Conservation (phyloP, 2,329 filamentous ascomycete genomes). For the Epichloe gansuensis region DNA sequence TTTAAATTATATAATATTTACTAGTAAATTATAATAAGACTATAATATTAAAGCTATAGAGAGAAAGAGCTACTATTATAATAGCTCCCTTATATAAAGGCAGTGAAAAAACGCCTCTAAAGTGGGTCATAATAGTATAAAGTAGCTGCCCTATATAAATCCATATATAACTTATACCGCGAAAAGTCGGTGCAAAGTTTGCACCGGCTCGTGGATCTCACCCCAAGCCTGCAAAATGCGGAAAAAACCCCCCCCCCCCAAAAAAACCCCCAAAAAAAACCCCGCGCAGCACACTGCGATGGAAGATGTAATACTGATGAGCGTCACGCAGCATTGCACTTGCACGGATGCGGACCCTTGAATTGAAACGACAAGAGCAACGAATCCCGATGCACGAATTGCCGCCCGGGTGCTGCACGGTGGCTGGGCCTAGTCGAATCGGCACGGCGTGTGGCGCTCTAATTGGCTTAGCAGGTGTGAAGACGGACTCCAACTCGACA, state of each 20-base stretch:
- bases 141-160: too few species aligned
- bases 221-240: not conserved
- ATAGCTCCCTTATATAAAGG: too few species aligned
- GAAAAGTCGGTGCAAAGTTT: too few species aligned
- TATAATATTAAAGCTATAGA: too few species aligned
- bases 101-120: too few species aligned
- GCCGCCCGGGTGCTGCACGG: slow-evolving; percentile 30
- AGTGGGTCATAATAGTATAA: too few species aligned
- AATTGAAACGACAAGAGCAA: not conserved
- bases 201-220: too few species aligned
- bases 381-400: slow-evolving; percentile 25
- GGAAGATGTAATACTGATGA: not conserved
- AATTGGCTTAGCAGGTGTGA: slow-evolving; percentile 22
- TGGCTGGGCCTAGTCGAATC: slow-evolving; percentile 6
- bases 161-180: too few species aligned
- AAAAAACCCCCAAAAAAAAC: too few species aligned
- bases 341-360: not conserved
- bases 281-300: not conserved
- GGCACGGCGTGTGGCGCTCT: slow-evolving; percentile 23
- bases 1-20: too few species aligned
- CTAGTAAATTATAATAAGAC: too few species aligned
- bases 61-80: too few species aligned
- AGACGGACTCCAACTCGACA: not conserved
- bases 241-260: not conserved
- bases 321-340: not conserved